Conservation (phyloP, 1,284 basidiomycete genomes). For the Thelephora terrestris region DNA sequence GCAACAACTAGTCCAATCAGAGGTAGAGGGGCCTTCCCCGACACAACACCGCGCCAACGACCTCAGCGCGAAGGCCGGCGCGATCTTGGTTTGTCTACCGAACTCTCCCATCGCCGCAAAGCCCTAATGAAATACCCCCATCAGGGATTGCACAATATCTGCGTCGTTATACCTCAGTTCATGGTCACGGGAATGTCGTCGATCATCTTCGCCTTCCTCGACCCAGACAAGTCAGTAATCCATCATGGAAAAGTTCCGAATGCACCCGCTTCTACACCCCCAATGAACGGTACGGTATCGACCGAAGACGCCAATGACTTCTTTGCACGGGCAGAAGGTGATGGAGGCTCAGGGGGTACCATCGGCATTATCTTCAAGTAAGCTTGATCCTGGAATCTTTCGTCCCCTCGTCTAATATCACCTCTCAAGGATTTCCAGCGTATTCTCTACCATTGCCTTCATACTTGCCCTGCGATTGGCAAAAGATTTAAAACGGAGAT, state of each 20-base stretch:
- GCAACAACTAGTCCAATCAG: not conserved
- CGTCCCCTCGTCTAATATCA: not conserved
- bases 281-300: slow-evolving; percentile 18
- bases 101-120: slow-evolving; percentile 6
- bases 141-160: slow-evolving; percentile 88
- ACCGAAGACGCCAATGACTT: slow-evolving; percentile 6
- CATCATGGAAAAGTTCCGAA: slow-evolving; percentile 20
- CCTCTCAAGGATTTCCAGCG: slow-evolving; percentile 52
- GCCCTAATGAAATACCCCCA: slow-evolving; percentile 1
- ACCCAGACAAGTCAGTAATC: slow-evolving; percentile 40
- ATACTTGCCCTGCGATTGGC: slow-evolving; percentile 59
- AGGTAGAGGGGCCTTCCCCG: slow-evolving; percentile 2
- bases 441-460: slow-evolving; percentile 63
- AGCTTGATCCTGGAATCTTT: slow-evolving; percentile 15
- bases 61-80: slow-evolving; percentile 64
- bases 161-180: slow-evolving; percentile 74
- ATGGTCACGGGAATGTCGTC: slow-evolving; percentile 59
- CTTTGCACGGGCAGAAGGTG: slow-evolving; percentile 10
- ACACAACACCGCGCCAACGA: slow-evolving; percentile 9
- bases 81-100: slow-evolving; percentile 60
- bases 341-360: slow-evolving; percentile 27
- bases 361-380: slow-evolving; percentile 75
- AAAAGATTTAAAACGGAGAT: slow-evolving; percentile 30
- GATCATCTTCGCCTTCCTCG: slow-evolving; percentile 59
- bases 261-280: slow-evolving; percentile 20